Conservation (phyloP, 805 yeast species). For the Myxozyma mucilagina region DNA sequence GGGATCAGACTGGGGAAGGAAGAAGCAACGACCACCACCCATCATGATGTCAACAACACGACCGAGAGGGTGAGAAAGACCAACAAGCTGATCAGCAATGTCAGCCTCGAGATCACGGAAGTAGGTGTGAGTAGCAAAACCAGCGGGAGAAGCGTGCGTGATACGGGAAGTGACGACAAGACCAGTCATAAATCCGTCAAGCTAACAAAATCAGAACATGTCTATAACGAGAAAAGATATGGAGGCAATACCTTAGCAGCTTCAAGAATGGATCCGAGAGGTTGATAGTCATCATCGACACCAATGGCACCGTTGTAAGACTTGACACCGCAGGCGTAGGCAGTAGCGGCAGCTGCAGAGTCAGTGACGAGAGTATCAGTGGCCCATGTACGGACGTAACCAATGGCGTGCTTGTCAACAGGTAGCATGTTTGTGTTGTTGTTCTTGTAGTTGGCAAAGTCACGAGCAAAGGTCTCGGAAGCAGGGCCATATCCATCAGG, state of each 20-base stretch:
- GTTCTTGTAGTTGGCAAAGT: constrained; percentile 21
- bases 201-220: constrained; percentile 21
- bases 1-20: constrained; percentile 52
- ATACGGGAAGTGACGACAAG: constrained; percentile 88
- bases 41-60: constrained; percentile 77
- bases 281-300: constrained; percentile 64
- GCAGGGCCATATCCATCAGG: constrained; percentile 35
- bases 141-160: constrained; percentile 95
- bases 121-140: constrained; percentile 78
- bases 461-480: constrained; percentile 32
- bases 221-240: background rate
- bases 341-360: constrained; percentile 97
- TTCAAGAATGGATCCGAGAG: constrained; percentile 87
- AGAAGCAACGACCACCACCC: constrained; percentile 83
- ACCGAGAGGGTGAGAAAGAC: constrained; percentile 71
- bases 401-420: constrained; percentile 63
- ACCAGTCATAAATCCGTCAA: constrained; percentile 80
- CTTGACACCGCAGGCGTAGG: constrained; percentile 81
- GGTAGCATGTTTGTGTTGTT: constrained; percentile 41
- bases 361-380: constrained; percentile 79
- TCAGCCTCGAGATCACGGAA: constrained; percentile 75
- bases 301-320: constrained; percentile 90
- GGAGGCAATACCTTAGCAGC: constrained; percentile 58
- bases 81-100: constrained; percentile 86
- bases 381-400: constrained; percentile 83